phyloP scores from a whole-genome alignment of 1,139 yeast species.

The Geotrichum cucujoidarum region DNA sequence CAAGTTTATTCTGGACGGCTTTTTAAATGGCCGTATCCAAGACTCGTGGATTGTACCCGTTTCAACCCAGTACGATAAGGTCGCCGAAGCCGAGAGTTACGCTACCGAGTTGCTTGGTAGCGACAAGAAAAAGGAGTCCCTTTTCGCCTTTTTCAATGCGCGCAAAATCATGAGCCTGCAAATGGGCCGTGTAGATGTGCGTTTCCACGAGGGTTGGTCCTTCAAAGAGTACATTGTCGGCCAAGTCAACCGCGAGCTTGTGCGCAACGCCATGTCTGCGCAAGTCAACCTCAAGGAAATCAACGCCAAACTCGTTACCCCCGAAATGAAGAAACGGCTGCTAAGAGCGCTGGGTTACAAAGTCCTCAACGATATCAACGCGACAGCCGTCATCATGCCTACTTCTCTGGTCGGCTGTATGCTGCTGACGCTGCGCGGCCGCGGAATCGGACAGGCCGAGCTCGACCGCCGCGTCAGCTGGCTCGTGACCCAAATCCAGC shows the following conservation, averaged over 20 bases:
- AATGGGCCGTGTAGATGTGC: constrained; percentile 42
- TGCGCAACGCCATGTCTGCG: constrained; percentile 7
- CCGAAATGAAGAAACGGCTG: constrained; percentile 28
- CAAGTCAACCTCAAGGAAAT: constrained; percentile 19
- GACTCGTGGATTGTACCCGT: constrained; percentile 52
- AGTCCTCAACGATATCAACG: constrained; percentile 40
- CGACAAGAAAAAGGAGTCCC: constrained; percentile 47
- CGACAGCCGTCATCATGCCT: constrained; percentile 43
- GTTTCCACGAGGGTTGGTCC: constrained; percentile 43
- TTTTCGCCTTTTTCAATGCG: constrained; percentile 37
- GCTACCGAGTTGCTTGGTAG: constrained; percentile 56
- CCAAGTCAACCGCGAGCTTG: constrained; percentile 31
- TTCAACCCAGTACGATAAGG: constrained; percentile 59
- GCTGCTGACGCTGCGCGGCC: constrained; percentile 38
- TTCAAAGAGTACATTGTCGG: constrained; percentile 34
- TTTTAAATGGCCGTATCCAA: constrained; percentile 43
- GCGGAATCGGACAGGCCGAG: constrained; percentile 38
- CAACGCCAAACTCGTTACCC: constrained; percentile 19
- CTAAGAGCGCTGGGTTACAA: constrained; percentile 41
- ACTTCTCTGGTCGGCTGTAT: constrained; percentile 43
- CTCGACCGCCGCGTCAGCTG: constrained; percentile 37
- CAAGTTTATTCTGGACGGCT: constrained; percentile 48
- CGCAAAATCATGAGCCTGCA: constrained; percentile 36
- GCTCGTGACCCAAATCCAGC: constrained; percentile 36
- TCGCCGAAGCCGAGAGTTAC: constrained; percentile 62